A percentile compares a stretch with the other conserved stretches of the same genome.
Evolutionary conservation across 495 filamentous ascomycete genomes (phyloP).

Genomic region (Daldinia grandis): DNA sequence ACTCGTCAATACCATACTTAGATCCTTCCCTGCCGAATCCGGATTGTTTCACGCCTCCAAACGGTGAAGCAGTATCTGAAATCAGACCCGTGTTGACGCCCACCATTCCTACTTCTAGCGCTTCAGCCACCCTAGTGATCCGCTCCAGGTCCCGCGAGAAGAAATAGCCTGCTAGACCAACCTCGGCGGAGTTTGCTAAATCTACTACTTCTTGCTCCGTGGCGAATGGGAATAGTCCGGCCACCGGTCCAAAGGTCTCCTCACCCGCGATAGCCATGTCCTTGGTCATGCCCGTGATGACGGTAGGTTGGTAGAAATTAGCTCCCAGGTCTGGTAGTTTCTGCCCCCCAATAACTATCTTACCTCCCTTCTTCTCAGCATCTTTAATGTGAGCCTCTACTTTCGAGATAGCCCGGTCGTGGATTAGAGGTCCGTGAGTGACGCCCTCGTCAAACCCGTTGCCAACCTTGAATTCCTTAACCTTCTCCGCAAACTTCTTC

Average conservation of each 20-base stretch:
- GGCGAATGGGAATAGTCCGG: slow-evolving; percentile 82
- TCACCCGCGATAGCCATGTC: slow-evolving; percentile 81
- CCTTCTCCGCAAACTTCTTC: slow-evolving; percentile 73
- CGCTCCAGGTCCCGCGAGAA: slow-evolving; percentile 78
- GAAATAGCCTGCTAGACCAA: slow-evolving; percentile 89
- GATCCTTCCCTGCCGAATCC: slow-evolving; percentile 94
- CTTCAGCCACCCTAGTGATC: slow-evolving; percentile 79
- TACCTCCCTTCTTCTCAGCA: slow-evolving; percentile 76
- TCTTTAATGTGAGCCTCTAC: slow-evolving; percentile 81
- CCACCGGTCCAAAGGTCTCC: slow-evolving; percentile 90
- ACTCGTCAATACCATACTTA: slow-evolving; percentile 91
- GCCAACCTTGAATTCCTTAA: slow-evolving; percentile 79
- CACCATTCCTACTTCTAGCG: slow-evolving; percentile 90
- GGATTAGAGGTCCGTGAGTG: slow-evolving; percentile 87
- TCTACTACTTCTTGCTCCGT: slow-evolving; percentile 85
- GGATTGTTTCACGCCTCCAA: slow-evolving; percentile 92
- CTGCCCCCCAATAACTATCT: slow-evolving; percentile 75
- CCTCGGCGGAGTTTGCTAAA: slow-evolving; percentile 77
- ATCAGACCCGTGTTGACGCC: slow-evolving; percentile 86
- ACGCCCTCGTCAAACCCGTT: slow-evolving; percentile 73
- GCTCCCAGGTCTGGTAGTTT: slow-evolving; percentile 67
- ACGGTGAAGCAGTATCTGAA: slow-evolving; percentile 82
- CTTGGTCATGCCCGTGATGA: slow-evolving; percentile 79
- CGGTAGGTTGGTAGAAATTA: slow-evolving; percentile 85
- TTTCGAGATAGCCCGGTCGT: slow-evolving; percentile 76